Conservation (phyloP, 441 rosid species). For the Metrosideros polymorpha region DNA sequence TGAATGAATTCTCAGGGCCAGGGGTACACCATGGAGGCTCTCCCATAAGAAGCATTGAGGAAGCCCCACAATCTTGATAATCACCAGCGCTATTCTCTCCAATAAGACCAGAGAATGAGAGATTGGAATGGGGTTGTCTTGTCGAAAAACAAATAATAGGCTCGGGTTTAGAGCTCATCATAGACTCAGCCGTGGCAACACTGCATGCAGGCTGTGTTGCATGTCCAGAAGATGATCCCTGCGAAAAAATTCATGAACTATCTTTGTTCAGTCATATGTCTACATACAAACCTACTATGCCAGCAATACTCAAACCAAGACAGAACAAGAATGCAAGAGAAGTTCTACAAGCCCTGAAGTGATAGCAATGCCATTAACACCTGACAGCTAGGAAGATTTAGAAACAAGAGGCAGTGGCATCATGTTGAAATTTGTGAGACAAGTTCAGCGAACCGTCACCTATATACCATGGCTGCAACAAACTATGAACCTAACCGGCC, state of each 20-base stretch:
- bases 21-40: conserved; percentile 95
- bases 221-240: conserved; percentile 51
- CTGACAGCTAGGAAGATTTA: neutral
- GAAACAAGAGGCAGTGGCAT: neutral
- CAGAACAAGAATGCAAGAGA: neutral
- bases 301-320: neutral
- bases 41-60: conserved; percentile 66
- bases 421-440: neutral
- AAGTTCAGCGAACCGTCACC: neutral
- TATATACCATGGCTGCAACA: neutral
- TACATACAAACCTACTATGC: neutral
- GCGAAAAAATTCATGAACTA: conserved; percentile 1
- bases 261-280: neutral
- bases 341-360: neutral
- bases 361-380: neutral
- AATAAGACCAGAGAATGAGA: conserved; percentile 87
- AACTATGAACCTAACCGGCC: neutral
- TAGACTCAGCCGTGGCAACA: conserved; percentile 68
- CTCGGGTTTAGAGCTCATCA: conserved; percentile 82
- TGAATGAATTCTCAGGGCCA: conserved; percentile 44
- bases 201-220: conserved; percentile 66
- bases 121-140: conserved; percentile 51
- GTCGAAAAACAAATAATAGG: conserved; percentile 56
- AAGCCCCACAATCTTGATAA: conserved; percentile 93
- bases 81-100: conserved; percentile 80